Evolutionary conservation across 306 rosid genomes (phyloP), one percentile per base, ranked within the genome.

Genomic region (Erythrophleum fordii): DNA sequence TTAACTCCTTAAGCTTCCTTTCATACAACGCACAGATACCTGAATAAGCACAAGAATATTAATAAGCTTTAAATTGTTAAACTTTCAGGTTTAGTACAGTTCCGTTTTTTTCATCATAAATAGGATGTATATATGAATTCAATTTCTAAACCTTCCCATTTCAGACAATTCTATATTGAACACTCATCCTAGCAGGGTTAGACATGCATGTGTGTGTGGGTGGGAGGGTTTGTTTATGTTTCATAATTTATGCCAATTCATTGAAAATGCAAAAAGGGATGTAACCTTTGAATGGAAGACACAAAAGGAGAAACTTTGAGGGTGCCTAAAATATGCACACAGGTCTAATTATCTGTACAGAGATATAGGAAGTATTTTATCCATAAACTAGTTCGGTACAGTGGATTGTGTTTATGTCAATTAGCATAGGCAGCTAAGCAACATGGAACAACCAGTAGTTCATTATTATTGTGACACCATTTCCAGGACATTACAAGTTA

Each of bases 21-120:
- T 95, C 99, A 81, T 95, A 95, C 34, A 95, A 77, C 65, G 90
- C 97, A 56, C 99, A 95, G 85, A 95, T 89, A 83, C 98, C 99
- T 95, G 89, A 56, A 81, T 35, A 81, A 59, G 60, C 52, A 53
- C 79, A 72, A 70, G 44, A 83, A 61, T 73, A 69, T 52, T 71
- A 25, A 53, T 79, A 51, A 60, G 23, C 74, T 52, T 79, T 58
- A 61, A 53, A 51, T 55, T 74, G 69, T 39, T 68, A 49, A 46
- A 52, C 10, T 58, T 69, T 9, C 48, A 37, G n/a, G 72, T 31
- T 69, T 26, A 22, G 12, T 5, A 26, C 42, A 67, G 68, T 48
- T 8, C 11, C 61, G 29, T 62, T 31, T 37, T 10, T 25, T 42
- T 44, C 73, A 42, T 69, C 51, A 39, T 20, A 4, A n/a, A 39